A percentile compares a stretch with the other conserved stretches of the same genome.
These are phyloP conservation scores for Auxenochlorella pyrenoidosa DNA, from an alignment of 139 green algal species.

Conservation along the genomic window DNA sequence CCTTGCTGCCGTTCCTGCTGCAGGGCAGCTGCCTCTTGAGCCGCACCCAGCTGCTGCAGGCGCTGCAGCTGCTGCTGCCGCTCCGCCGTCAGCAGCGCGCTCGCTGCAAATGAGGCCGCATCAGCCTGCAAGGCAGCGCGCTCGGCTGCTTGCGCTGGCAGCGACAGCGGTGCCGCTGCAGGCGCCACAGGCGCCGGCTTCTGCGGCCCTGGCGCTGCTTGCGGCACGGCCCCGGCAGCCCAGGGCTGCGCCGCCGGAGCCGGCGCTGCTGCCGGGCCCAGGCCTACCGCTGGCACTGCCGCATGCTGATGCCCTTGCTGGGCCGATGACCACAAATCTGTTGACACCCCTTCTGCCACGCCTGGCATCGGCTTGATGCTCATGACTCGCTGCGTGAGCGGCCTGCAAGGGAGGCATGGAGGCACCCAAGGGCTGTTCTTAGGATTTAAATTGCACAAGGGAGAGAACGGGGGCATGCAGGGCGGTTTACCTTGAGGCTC, in stretches of 20 bases:
- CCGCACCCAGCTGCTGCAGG: not conserved
- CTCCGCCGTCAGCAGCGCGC: not conserved
- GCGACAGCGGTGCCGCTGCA: not conserved
- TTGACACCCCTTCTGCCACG: not conserved
- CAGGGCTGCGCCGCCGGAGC: not conserved
- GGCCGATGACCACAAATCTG: not conserved
- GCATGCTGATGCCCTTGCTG: conserved; percentile 5
- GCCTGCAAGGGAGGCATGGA: not conserved
- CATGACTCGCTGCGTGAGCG: conserved; percentile 8
- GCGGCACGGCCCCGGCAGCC: not conserved
- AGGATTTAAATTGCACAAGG: not conserved
- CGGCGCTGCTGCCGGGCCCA: not conserved
- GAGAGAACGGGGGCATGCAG: too few relatives aligned
- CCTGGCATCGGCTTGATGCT: not conserved
- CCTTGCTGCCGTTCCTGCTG: not conserved
- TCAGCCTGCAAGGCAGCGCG: not conserved
- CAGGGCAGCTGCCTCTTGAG: not conserved
- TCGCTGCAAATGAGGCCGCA: not conserved
- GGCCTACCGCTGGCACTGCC: not conserved
- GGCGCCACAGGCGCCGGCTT: not conserved
- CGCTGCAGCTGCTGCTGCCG: not conserved
- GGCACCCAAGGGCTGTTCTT: not conserved
- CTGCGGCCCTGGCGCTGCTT: not conserved
- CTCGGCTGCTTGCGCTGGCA: not conserved
- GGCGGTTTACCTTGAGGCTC: too few relatives aligned